Evolutionary conservation across 2,329 filamentous ascomycete species (phyloP).

Genomic region (Aspergillus neoniger): DNA sequence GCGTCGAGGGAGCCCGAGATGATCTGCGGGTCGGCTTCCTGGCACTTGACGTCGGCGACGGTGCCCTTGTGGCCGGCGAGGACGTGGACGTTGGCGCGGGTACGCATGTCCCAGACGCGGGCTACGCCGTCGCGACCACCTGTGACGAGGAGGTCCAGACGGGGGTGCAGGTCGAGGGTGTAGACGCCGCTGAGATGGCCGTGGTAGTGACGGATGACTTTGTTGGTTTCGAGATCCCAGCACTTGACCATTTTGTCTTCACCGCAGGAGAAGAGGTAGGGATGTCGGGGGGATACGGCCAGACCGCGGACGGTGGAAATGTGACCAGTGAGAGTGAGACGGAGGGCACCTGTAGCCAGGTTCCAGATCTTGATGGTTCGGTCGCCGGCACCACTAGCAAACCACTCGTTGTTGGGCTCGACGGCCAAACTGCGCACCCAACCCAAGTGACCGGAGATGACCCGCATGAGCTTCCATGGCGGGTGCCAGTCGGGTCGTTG

Average conservation of each 20-base stretch:
- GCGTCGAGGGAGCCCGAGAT: slow-evolving; percentile 91
- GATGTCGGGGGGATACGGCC: slow-evolving; percentile 88
- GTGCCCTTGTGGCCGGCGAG: slow-evolving; percentile 88
- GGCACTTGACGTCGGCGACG: slow-evolving; percentile 83
- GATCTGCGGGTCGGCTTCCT: slow-evolving; percentile 94
- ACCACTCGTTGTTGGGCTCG: slow-evolving; percentile 97
- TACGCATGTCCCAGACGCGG: slow-evolving; percentile 98
- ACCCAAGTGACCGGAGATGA: slow-evolving; percentile 93
- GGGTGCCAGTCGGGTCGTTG: slow-evolving; percentile 92
- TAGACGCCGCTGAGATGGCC: slow-evolving; percentile 96
- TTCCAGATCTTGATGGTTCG: slow-evolving; percentile 99
- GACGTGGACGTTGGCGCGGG: slow-evolving; percentile 92
- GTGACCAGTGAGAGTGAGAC: slow-evolving; percentile 86
- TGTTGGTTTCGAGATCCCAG: slow-evolving; percentile 99
- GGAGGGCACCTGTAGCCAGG: slow-evolving; percentile 79
- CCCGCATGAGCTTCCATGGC: slow-evolving; percentile 97
- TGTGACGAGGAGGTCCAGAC: slow-evolving; percentile 89
- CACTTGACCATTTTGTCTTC: slow-evolving; percentile 99
- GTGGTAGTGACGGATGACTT: slow-evolving; percentile 96
- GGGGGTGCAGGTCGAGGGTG: slow-evolving; percentile 88
- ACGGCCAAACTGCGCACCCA: slow-evolving; percentile 91
- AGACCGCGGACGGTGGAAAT: slow-evolving; percentile 91
- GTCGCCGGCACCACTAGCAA: slow-evolving; percentile 92
- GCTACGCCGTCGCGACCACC: slow-evolving; percentile 93
- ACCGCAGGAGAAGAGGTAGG: slow-evolving; percentile 95